phyloP scores from a whole-genome alignment of 371 early-diverging fungal species.

The Apophysomyces variabilis region DNA sequence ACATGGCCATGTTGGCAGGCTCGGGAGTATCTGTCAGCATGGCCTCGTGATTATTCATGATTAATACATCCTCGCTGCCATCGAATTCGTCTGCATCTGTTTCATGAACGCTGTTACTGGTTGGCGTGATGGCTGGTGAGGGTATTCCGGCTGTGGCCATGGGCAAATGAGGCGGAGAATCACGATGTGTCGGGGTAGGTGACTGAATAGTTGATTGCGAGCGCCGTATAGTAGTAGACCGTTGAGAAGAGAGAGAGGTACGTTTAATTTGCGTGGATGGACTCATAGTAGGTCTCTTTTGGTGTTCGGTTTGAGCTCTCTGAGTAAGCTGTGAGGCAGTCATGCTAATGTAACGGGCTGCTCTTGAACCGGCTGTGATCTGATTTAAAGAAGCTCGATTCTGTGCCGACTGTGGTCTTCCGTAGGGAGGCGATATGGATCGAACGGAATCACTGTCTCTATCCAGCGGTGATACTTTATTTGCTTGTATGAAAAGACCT shows the following conservation, averaged over 20 bases:
- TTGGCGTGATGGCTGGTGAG: constrained; percentile 49
- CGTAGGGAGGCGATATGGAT: constrained; percentile 39
- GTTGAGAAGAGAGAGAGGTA: constrained; percentile 18
- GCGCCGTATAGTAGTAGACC: constrained; percentile 3
- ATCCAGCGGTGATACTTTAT: constrained; percentile 59
- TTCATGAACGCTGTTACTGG: constrained; percentile 32
- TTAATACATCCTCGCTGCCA: constrained; percentile 28
- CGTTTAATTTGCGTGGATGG: constrained; percentile 13
- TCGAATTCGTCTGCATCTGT: constrained; percentile 31
- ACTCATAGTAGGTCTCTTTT: constrained; percentile 24
- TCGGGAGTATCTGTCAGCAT: constrained; percentile 44
- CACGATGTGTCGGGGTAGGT: constrained; percentile 13
- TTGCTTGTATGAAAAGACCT: constrained; percentile 71
- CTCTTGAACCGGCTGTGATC: constrained; percentile 60
- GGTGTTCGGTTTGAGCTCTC: constrained; percentile 14
- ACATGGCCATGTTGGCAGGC: constrained; percentile 34
- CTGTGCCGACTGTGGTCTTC: constrained; percentile 12
- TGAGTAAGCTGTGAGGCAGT: constrained; percentile 63
- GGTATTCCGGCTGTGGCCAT: constrained; percentile 29
- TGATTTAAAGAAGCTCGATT: constrained; percentile 44
- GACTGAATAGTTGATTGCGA: constrained; percentile 10
- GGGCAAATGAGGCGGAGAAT: constrained; percentile 18
- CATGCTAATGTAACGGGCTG: constrained; percentile 66
- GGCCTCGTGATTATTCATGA: constrained; percentile 36
- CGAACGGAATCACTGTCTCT: constrained; percentile 34